Conservation (phyloP, 176 grass and related monocot species). For the Carex littledalei region DNA sequence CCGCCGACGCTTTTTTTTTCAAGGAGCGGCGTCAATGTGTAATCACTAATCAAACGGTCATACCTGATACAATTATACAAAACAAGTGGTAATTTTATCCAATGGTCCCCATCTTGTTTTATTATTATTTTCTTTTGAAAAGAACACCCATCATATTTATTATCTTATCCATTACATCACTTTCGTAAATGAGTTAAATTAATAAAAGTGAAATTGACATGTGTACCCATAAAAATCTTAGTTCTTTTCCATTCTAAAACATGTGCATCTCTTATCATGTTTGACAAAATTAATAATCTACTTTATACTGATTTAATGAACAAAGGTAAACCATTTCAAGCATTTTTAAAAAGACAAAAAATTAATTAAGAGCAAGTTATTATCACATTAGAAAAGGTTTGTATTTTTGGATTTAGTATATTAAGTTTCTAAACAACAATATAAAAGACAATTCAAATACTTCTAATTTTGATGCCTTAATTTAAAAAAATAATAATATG, state of each 20-base stretch:
- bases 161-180: not conserved
- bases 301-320: not conserved
- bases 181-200: not conserved
- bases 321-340: not conserved
- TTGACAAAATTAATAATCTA: no score
- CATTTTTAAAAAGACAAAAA: not conserved
- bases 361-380: not conserved
- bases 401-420: no score
- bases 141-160: not conserved
- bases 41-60: not conserved
- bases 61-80: not conserved
- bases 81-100: not conserved
- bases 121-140: not conserved
- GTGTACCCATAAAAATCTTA: not conserved
- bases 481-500: no score
- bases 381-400: not conserved
- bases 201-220: not conserved
- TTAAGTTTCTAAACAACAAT: no score
- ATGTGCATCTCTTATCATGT: no score
- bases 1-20: not conserved
- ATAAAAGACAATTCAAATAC: no score
- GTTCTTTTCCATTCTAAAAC: no score
- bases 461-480: no score
- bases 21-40: not conserved
- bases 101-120: not conserved